phyloP scores from a whole-genome alignment of 192 early-diverging fungal species.

The Entomortierella lignicola region DNA sequence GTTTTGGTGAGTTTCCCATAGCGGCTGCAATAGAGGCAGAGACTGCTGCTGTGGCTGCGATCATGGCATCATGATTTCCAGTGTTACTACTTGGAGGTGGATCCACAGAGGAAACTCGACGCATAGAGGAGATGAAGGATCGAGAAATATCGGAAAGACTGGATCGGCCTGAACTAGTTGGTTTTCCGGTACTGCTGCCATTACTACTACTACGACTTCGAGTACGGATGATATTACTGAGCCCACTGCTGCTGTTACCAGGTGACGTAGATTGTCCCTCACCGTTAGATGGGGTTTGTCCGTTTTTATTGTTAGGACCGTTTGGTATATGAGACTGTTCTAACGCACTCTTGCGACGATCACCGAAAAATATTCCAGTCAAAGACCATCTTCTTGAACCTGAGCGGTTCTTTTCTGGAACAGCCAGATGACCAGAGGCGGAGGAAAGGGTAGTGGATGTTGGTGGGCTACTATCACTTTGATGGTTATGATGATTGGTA shows the following conservation, averaged over 20 bases:
- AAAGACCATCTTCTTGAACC: constrained; percentile 21
- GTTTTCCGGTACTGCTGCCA: not conserved
- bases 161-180: constrained; percentile 10
- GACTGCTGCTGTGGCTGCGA: constrained; percentile 1
- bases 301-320: not conserved
- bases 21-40: constrained; percentile 14
- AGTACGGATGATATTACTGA: not conserved
- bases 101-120: constrained; percentile 8
- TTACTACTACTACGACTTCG: not conserved
- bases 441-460: constrained; percentile 3
- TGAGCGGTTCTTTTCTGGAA: not conserved
- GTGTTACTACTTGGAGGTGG: not conserved
- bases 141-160: constrained; percentile 31
- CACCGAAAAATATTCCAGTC: constrained; percentile 25
- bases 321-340: constrained; percentile 16
- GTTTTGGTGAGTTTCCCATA: not conserved
- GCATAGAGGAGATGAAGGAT: constrained; percentile 21
- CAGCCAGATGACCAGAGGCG: constrained; percentile 11
- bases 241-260: not conserved
- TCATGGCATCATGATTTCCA: not conserved
- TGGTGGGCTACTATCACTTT: not conserved
- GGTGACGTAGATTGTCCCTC: not conserved
- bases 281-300: not conserved
- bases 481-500: not conserved
- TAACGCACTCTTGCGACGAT: constrained; percentile 6